Conservation (phyloP, 108 stramenopile species). For the Nitzschia sp. region DNA sequence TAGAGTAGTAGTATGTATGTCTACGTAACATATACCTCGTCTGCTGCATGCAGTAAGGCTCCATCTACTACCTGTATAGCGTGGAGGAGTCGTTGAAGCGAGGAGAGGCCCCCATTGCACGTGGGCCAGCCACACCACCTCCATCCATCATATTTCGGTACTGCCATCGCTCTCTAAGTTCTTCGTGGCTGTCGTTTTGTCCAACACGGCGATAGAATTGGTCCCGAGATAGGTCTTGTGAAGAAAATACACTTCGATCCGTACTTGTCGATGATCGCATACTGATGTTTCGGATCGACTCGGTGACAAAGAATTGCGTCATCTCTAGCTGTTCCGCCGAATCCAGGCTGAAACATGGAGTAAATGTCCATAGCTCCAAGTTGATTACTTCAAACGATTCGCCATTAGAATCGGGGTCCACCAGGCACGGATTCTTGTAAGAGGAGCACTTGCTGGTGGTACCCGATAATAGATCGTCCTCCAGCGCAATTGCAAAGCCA, state of each 20-base stretch:
- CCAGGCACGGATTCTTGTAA: slow-evolving; percentile 66
- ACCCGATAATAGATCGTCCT: slow-evolving; percentile 65
- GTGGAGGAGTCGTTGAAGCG: slow-evolving; percentile 5
- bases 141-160: slow-evolving; percentile 49
- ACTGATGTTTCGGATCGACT: slow-evolving; percentile 32
- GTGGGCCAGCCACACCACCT: not conserved
- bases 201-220: slow-evolving; percentile 54
- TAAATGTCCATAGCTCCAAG: slow-evolving; percentile 82
- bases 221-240: slow-evolving; percentile 34
- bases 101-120: slow-evolving; percentile 15
- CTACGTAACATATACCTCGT: no score
- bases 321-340: slow-evolving; percentile 74
- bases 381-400: slow-evolving; percentile 71
- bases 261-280: not conserved
- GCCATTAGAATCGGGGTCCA: slow-evolving; percentile 26
- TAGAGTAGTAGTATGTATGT: no score
- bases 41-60: no score
- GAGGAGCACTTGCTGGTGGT: slow-evolving; percentile 71
- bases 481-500: slow-evolving; percentile 78
- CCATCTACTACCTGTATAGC: no score
- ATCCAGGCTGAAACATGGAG: slow-evolving; percentile 59
- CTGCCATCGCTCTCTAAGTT: slow-evolving; percentile 44
- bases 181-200: slow-evolving; percentile 34
- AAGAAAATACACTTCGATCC: slow-evolving; percentile 20
- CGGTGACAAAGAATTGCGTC: slow-evolving; percentile 63